Evolutionary conservation across 2,329 filamentous ascomycete species (phyloP), one percentile per base, ranked within the genome.

Genomic region (Trichoderma sp.): DNA sequence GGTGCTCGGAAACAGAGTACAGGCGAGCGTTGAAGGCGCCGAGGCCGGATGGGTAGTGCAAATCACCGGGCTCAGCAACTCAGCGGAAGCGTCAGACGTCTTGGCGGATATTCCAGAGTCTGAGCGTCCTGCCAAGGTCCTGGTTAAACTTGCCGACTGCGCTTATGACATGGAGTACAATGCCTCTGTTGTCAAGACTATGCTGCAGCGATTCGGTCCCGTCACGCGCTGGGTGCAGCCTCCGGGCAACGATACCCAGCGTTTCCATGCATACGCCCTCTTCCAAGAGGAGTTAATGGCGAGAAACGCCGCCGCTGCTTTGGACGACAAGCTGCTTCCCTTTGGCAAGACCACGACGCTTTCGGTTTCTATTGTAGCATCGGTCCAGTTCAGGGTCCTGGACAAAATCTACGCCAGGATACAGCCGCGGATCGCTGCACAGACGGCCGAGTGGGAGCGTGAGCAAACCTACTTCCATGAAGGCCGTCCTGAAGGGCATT

Each of bases 201-300:
- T 76, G 55, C 68, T 80, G 12, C 66, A 69, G 1, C 60, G 69
- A 1, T 63, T 74, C 9, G 78, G 78, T 0, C 70, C 72, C 0
- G 58, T 81, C 2, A 76, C 78, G 66, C 72, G 68, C 58, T 78
- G 76, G 74, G 72, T 75, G 24, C 66, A 72, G 5, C 69, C 66
- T 1, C 62, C 60, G 1, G 67, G 70, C 7, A 51, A 66, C 3
- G 60, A 67, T 0, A 73, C 73, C 2, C 80, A 77, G 63, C 72
- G 78, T 2, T 65, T 77, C 19, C 80, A 80, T 67, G 80, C 75
- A 0, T 74, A 71, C 15, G 80, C 76, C 1, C 70, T 71, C 2
- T 83, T 82, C 51, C 21, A 70, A 4, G 69, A 77, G 1, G 77
- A 79, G 56, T 70, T 70, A 0, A 73, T 79, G 45, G 80, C 80